phyloP scores from a whole-genome alignment of 345 rosid species.

The Corchorus olitorius region DNA sequence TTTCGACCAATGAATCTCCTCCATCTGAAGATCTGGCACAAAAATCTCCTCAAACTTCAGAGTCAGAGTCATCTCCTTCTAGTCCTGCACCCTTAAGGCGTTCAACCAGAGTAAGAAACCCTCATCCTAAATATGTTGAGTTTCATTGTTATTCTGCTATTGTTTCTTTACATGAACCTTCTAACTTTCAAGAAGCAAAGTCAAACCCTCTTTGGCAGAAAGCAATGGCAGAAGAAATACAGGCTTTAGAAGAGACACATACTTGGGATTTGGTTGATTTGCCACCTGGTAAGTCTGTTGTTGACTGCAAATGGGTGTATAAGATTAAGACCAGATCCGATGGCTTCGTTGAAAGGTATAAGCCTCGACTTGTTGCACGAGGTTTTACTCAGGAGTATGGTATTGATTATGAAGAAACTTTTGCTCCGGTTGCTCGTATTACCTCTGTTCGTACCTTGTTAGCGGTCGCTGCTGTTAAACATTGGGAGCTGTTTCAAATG shows the following conservation, averaged over 20 bases:
- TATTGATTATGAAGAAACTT: background rate
- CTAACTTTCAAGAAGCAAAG: background rate
- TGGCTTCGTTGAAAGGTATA: background rate
- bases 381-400: constrained; percentile 4
- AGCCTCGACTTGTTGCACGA: background rate
- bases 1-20: background rate
- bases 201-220: background rate
- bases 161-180: background rate
- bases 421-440: background rate
- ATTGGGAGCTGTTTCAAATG: too few relatives aligned
- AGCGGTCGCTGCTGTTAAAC: too few relatives aligned
- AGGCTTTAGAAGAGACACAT: background rate
- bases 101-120: background rate
- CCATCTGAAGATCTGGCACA: background rate
- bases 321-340: background rate
- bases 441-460: background rate
- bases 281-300: background rate
- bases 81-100: too few relatives aligned
- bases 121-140: background rate
- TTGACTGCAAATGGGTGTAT: background rate
- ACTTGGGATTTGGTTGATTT: background rate
- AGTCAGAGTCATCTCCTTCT: background rate
- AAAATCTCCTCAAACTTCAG: fast-evolving
- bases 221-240: background rate
- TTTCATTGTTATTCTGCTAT: background rate